These are phyloP conservation scores for Ruellia speciosa DNA, from an alignment of 305 asterid species.

Conservation along the genomic window DNA sequence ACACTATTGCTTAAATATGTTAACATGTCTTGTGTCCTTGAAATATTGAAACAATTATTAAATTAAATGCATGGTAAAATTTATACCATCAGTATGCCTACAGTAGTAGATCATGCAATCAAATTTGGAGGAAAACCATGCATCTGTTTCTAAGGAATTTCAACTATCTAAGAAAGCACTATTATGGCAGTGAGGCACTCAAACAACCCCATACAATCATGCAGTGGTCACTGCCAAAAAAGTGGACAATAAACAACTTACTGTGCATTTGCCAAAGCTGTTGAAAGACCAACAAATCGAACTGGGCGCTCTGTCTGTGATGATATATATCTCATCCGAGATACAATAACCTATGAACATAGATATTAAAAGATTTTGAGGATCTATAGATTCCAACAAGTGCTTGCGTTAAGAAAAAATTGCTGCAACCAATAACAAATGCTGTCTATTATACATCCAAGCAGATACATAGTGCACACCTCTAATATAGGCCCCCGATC, in stretches of 20 bases:
- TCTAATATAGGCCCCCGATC: constrained; percentile 99
- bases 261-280: constrained; percentile 98
- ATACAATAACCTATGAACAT: constrained; percentile 76
- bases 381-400: constrained; percentile 12
- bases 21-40: too few relatives aligned
- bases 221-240: background rate
- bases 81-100: too few relatives aligned
- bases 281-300: constrained; percentile 94
- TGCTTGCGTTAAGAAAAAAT: background rate
- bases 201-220: background rate
- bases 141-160: too few relatives aligned
- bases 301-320: constrained; percentile 89
- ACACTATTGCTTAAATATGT: too few relatives aligned
- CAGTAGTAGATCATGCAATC: too few relatives aligned
- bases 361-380: constrained; percentile 16
- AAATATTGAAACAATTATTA: background rate
- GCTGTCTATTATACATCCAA: constrained; percentile 7
- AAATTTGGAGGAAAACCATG: too few relatives aligned
- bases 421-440: constrained; percentile 12
- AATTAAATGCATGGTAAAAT: too few relatives aligned
- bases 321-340: constrained; percentile 98
- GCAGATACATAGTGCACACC: constrained; percentile 37
- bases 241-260: constrained; percentile 32
- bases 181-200: background rate
- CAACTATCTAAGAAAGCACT: background rate